These are phyloP conservation scores for Vanderwaltozyma yarrowii DNA, from an alignment of 805 yeast species.

Conservation along the genomic window DNA sequence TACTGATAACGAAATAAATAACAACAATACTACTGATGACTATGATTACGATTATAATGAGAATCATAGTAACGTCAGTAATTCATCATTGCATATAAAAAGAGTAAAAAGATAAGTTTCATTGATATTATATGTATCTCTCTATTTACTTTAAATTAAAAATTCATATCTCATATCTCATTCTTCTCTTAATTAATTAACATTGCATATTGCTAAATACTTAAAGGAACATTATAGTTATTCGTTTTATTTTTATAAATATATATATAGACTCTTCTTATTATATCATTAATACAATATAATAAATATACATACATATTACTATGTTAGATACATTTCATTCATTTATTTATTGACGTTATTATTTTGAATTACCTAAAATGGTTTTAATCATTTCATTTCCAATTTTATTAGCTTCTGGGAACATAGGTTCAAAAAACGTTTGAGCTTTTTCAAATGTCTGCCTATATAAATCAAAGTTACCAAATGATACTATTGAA, in stretches of 20 bases:
- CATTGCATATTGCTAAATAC: too few species aligned
- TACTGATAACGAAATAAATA: too few species aligned
- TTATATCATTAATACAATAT: too few species aligned
- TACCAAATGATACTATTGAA: conserved; percentile 63
- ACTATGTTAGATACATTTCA: too few species aligned
- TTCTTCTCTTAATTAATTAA: too few species aligned
- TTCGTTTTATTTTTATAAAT: too few species aligned
- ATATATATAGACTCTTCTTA: too few species aligned
- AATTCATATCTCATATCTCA: too few species aligned
- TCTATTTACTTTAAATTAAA: background rate
- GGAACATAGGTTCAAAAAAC: conserved; percentile 79
- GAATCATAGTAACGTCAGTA: background rate
- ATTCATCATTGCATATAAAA: background rate
- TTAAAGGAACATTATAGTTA: too few species aligned
- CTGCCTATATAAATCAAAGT: conserved; percentile 56
- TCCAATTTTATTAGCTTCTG: conserved; percentile 81
- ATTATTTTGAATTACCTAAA: conserved; percentile 29
- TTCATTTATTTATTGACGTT: background rate
- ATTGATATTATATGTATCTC: background rate
- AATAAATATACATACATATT: too few species aligned
- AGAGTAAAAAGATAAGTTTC: background rate
- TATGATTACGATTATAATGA: background rate
- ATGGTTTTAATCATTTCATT: conserved; percentile 90
- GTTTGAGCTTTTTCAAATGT: conserved; percentile 71
- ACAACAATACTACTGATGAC: too few species aligned